Base-by-base conservation (phyloP, 257 asterid genomes). In the Anisodus acutangulus region DNA sequence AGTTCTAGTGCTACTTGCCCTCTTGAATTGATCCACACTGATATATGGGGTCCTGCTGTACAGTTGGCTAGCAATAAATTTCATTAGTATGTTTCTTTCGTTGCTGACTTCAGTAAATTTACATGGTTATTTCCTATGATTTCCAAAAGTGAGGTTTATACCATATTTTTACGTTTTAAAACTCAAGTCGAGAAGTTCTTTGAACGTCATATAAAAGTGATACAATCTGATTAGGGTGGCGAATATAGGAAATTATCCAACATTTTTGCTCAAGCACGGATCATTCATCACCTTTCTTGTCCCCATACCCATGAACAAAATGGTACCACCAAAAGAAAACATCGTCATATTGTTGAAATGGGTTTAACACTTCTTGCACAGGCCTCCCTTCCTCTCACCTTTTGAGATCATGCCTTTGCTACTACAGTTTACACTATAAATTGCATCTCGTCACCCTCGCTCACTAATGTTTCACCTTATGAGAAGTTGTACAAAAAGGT, bases 261-360 rank as follows among this genome's bases (percentile, higher is more conserved):
- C 1, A 78, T 37, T 49, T 78, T 84, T 53, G 10, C 43, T 15
- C 5, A 8, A 2, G n/a, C 3, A 2, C 69, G 86, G 9, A 84
- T 84, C 17, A 0, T 72, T 5, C 79, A 84, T 63, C 19, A 64
- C 1, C 5, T 83, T 3, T 13, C 35, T 10, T 84, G 66, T 4
- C 79, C 83, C 4, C 83, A 84, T 47, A 84, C 83, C 2, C 83
- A 76, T 31, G 83, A 76, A 74, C 78, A 84, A 59, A 84, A 58
- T 2, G 86, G 78, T 0, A 26, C 39, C 0, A 19, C 64, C 5
- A 78, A 84, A 60, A 6, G 83, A 22, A 39, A 43, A 8, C 49
- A 74, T 15, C 43, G 79, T 5, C 69, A 84, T 16, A 84, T 84
- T 8, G 69, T 84, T 4, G 83, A n/a, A 17, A 49, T 47, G 2